Base-by-base conservation (phyloP, 2,329 filamentous ascomycete species). In the Ophiobolus disseminans region DNA sequence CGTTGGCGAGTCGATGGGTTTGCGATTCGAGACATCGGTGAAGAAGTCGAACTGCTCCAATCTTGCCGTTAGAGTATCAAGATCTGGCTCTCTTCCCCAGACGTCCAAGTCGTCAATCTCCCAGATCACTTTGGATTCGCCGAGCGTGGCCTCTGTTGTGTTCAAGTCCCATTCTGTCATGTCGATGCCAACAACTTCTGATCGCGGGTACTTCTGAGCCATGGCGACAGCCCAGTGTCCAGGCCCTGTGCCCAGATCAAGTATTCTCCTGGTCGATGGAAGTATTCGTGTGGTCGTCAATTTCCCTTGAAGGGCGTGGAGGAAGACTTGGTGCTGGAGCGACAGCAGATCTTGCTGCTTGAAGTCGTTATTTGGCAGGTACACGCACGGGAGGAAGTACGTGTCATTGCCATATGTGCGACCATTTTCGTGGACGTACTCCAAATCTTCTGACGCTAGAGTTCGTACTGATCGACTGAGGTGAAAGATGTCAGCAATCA, bases 291-390 rank as follows among this genome's bases (percentile, higher is more conserved):
- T 68, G n/a, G 72, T 73, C 6, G 70, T 73, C 23, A 74, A 58
- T 22, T 63, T 68, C 5, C 70, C 70, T 41, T 69, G 61, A 5
- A 74, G 57, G 19, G 69, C 68, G 16, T 63, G 57, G 13, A 86
- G 71, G 60, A 84, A 87, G 37, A 87, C 81, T 63, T 87, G 84
- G 56, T 88, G 84, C 30, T 83, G 75, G 42, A 88, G 76, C 48
- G 82, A 80, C 40, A 86, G 69, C 32, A 86, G 82, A 36, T 83
- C 82, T 67, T 87, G 84, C 63, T 88, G 86, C 36, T 78, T 72
- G 36, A 86, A 82, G 60, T 88, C 86, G 19, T 45, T 43, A 19
- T 52, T 47, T 13, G 44, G 56, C 41, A 55, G 44, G 34, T 49
- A 61, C 13, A 51, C 41, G 66, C 86, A 87, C 11, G 86, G 86